A percentile compares a stretch with the other conserved stretches of the same genome.
These are phyloP conservation scores for Sporisorium sorghi DNA, from an alignment of 1,284 basidiomycete species.

Conservation along the genomic window DNA sequence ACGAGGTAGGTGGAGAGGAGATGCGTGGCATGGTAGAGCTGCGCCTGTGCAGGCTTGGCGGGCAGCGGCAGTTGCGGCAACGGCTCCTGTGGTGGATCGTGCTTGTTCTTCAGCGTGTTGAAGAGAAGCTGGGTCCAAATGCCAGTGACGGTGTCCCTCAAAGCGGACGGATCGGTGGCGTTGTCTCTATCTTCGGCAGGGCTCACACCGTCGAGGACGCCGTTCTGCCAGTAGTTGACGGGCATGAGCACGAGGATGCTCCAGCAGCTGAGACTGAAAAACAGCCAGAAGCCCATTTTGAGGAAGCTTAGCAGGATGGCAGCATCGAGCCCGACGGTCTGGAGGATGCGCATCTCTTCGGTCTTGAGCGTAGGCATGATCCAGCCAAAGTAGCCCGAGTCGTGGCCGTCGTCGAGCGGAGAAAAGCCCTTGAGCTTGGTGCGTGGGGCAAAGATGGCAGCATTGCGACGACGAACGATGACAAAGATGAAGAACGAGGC, in stretches of 20 bases:
- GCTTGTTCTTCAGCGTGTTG: conserved; percentile 17
- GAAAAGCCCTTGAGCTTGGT: conserved; percentile 96
- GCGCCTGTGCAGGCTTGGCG: conserved; percentile 64
- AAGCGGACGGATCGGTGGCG: conserved; percentile 19
- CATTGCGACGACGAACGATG: conserved; percentile 86
- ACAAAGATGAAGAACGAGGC: conserved; percentile 87
- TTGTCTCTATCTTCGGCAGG: conserved; percentile 56
- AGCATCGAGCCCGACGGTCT: conserved; percentile 95
- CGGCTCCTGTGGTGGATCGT: conserved; percentile 35
- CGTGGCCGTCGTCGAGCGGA: conserved; percentile 79
- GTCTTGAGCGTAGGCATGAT: conserved; percentile 89
- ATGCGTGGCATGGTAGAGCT: conserved; percentile 74
- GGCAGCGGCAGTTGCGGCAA: conserved; percentile 56
- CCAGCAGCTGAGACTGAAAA: conserved; percentile 80
- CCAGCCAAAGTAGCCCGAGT: conserved; percentile 92
- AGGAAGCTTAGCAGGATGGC: conserved; percentile 94
- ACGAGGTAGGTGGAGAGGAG: conserved; percentile 93
- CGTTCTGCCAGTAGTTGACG: conserved; percentile 66
- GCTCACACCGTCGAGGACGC: conserved; percentile 67
- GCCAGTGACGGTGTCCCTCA: conserved; percentile 16
- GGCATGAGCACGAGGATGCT: conserved; percentile 66
- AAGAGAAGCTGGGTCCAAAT: conserved; percentile 39
- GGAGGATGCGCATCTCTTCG: conserved; percentile 91
- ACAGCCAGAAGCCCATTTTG: conserved; percentile 92
- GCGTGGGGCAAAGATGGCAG: conserved; percentile 87